Percentiles rank a stretch among this genome's conserved stretches.
Evolutionary conservation across 106 monocot species (phyloP).

Genomic region (Platanthera zijinensis): DNA sequence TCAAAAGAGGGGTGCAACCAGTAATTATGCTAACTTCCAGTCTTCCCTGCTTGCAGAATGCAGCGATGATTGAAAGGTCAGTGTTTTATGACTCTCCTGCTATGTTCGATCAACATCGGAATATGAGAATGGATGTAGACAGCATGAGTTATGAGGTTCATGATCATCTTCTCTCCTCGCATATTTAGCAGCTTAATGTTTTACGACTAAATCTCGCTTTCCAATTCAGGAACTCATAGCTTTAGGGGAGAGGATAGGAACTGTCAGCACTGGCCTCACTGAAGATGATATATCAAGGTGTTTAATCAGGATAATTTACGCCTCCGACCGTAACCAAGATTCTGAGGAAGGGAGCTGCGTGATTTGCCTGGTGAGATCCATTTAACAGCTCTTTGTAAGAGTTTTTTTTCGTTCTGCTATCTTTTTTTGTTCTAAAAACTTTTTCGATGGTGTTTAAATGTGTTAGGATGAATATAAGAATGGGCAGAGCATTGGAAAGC

Average conservation of each 20-base stretch:
- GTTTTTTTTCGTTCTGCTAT: background rate
- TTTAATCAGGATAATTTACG: slow-evolving; percentile 21
- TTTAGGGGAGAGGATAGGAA: slow-evolving; percentile 41
- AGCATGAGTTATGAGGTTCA: slow-evolving; percentile 65
- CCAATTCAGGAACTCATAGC: slow-evolving; percentile 34
- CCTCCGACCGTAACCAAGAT: slow-evolving; percentile 10
- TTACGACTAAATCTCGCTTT: background rate
- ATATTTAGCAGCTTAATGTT: background rate
- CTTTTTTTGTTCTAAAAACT: background rate
- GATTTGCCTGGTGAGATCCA: slow-evolving; percentile 48
- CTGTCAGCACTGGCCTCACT: slow-evolving; percentile 36
- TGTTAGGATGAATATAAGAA: slow-evolving; percentile 51
- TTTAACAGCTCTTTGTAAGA: background rate
- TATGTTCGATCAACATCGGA: slow-evolving; percentile 37
- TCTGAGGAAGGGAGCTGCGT: slow-evolving; percentile 33
- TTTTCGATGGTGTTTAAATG: background rate
- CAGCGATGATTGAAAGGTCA: slow-evolving; percentile 16
- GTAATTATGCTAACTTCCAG: too few species aligned
- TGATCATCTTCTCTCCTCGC: background rate
- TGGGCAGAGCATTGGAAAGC: slow-evolving; percentile 28
- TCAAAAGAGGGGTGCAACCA: too few species aligned
- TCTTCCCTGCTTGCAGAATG: slow-evolving; percentile 12
- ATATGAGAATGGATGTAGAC: slow-evolving; percentile 56
- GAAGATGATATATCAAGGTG: slow-evolving; percentile 18
- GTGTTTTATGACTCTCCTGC: slow-evolving; percentile 19